A percentile compares a stretch with the other conserved stretches of the same genome.
Evolutionary conservation across 345 rosid genomes (phyloP).

Genomic region (Eucalyptus tenuipes): DNA sequence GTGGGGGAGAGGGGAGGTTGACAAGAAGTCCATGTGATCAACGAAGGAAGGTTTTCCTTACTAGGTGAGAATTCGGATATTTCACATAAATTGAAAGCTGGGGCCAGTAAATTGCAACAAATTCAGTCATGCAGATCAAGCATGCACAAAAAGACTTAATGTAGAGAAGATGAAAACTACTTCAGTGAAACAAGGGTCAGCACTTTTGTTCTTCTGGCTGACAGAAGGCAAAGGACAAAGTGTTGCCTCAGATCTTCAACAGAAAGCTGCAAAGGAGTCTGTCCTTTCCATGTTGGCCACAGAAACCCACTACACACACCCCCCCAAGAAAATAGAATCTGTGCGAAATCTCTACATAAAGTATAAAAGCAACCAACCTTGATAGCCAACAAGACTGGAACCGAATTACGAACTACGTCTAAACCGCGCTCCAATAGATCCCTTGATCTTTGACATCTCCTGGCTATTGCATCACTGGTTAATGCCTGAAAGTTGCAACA

Average conservation of each 20-base stretch:
- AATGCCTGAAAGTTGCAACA: conserved; percentile 46
- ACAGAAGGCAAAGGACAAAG: not conserved
- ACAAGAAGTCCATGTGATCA: not conserved
- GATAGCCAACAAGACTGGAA: conserved; percentile 47
- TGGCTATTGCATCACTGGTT: conserved; percentile 34
- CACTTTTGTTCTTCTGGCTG: not conserved
- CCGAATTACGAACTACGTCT: conserved; percentile 40
- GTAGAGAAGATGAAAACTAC: not conserved
- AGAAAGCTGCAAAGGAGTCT: not conserved
- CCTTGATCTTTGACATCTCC: conserved; percentile 35
- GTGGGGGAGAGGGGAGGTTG: no score
- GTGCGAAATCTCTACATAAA: not conserved
- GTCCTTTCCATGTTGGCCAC: not conserved
- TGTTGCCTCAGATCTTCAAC: not conserved
- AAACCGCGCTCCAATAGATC: conserved; percentile 40
- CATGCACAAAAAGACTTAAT: not conserved
- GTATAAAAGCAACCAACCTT: conserved; percentile 37
- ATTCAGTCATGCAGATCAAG: not conserved
- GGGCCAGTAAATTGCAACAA: not conserved
- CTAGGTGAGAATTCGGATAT: not conserved
- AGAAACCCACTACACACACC: not conserved
- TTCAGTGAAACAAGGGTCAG: not conserved
- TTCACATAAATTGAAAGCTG: not conserved
- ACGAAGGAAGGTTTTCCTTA: not conserved
- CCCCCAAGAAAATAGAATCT: not conserved